Base-by-base conservation (phyloP, 2,329 filamentous ascomycete genomes). In the Fusarium sp. region DNA sequence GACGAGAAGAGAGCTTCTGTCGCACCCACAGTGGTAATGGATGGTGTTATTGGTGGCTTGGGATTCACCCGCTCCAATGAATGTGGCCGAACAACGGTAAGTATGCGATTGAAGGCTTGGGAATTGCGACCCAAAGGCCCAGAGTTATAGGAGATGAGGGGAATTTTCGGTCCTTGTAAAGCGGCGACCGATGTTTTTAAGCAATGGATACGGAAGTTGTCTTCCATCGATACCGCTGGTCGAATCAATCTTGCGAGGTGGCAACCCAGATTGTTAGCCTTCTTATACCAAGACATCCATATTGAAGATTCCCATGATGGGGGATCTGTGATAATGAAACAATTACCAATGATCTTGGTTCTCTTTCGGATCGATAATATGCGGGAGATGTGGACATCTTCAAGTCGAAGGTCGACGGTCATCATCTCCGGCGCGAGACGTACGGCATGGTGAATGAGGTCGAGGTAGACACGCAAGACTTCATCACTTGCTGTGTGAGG, bases 1-100 rank as follows among this genome's bases (percentile, higher is more conserved):
- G 88, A 89, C 6, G 88, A 84, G 72, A 89, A 92, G 0, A 93
- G 83, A 2, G 90, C 88, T 63, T 86, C 80, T 8, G 90, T 91
- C 0, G 90, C 87, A 63, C 92, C 86, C 12, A 84, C 80, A 1
- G 90, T 84, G 1, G 91, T 93, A 15, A 92, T 68, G 15, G 68
- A 73, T 8, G 72, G 68, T n/a, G 61, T 69, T 24, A 70, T 67
- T 24, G 65, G 70, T 77, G 64, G 75, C 65, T 38, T 70, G 21
- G 55, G 59, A 10, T 70, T 70, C 29, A 63, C 65, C 11, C 58
- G 62, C 8, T 73, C 63, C 5, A 73, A 53, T 8, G 61, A 78
- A 38, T 83, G 80, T 21, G 88, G 84, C 10, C 85, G 81, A 6
- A 92, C 89, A 3, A 75, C 86, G 0, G 89, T 90, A 13, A 93